Evolutionary conservation across 371 early-diverging fungal species (phyloP).

Genomic region (Mortierella sp.): DNA sequence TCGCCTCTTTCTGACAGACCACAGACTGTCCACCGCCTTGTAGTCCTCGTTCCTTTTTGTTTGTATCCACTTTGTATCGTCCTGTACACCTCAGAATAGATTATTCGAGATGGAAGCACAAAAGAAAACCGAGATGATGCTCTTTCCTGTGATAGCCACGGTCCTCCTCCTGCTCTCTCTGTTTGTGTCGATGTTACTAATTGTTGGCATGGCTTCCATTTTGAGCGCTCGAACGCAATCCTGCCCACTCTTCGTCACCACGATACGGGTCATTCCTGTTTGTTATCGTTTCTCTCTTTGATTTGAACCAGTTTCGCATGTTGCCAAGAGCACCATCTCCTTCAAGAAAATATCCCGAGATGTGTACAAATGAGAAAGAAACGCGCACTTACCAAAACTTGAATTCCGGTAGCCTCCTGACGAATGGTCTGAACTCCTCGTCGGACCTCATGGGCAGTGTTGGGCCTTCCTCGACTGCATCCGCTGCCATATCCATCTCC

Average conservation of each 20-base stretch:
- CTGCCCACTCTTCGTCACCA: background rate
- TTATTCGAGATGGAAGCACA: constrained; percentile 15
- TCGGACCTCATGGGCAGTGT: constrained; percentile 89
- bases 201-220: constrained; percentile 1
- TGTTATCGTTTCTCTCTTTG: background rate
- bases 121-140: background rate
- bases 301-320: background rate
- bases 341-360: background rate
- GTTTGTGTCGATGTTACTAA: background rate
- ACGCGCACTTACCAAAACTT: constrained; percentile 92
- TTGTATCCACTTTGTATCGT: background rate
- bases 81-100: constrained; percentile 1
- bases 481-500: constrained; percentile 79
- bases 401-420: constrained; percentile 99
- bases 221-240: background rate
- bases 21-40: background rate
- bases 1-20: background rate
- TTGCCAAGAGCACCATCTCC: background rate
- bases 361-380: constrained; percentile 15
- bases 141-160: constrained; percentile 1
- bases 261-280: background rate
- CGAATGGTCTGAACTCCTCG: constrained; percentile 99
- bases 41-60: background rate
- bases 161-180: constrained; percentile 8
- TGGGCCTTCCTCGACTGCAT: constrained; percentile 77